Evolutionary conservation across 495 filamentous ascomycete genomes (phyloP), one percentile per base, ranked within the genome.

Genomic region (Neurospora tetraspora): DNA sequence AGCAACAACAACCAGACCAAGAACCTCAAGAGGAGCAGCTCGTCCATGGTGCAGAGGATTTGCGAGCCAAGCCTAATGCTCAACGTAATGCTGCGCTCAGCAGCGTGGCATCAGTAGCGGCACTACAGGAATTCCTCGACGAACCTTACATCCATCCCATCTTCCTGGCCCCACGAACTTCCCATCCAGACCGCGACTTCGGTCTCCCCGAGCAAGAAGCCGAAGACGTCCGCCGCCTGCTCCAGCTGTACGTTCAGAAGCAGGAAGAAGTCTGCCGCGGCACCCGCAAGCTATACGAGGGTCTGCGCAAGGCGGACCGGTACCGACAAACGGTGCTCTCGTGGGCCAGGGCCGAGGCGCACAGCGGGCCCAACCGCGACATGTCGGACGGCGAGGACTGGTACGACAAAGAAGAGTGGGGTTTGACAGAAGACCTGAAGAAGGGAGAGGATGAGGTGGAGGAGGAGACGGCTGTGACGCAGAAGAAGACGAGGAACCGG

Each of bases 381-480:
- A 84, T 97, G 89, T 94, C 91, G 40, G 94, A 98, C 77, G 93
- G 93, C 4, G 94, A 98, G 83, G 94, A 98, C 78, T 98, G 94
- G 94, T 96, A 96, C 79, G 94, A 98, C 77, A 89, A 88, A 71
- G 93, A 96, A 78, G 91, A 92, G 84, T 97, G 93, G 94, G 90
- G 90, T 4, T 80, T 98, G 53, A 90, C 90, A 3, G 92, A 93
- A 75, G 92, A 94, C 78, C 84, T 98, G 16, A 93, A 93, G 80
- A 98, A 98, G 79, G 94, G 94, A 3, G 90, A 92, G 70, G 93
- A 97, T 72, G 94, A 97, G 75, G 94, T 97, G 71, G 94, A 97
- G 74, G 91, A 93, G 70, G 92, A 93, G 77, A 87, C 87, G 70
- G 85, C 88, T 39, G 88, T 89, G 72, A 90, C 91, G 77, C 89